Conservation (phyloP, 2,329 filamentous ascomycete genomes). For the Cladosporium sp. region DNA sequence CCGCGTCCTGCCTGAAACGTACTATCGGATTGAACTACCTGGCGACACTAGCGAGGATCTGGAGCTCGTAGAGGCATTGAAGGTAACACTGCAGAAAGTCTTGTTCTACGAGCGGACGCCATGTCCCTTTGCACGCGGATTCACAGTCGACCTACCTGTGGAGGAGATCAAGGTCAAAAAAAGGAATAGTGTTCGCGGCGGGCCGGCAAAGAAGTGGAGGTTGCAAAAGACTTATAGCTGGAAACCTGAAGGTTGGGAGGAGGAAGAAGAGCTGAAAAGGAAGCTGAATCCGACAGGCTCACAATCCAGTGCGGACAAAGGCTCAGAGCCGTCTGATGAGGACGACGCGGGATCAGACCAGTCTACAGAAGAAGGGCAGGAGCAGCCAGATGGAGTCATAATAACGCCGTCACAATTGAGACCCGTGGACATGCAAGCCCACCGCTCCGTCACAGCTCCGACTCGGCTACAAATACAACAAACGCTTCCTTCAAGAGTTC, state of each 20-base stretch:
- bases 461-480: slow-evolving; percentile 42
- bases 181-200: slow-evolving; percentile 64
- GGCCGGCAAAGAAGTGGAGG: slow-evolving; percentile 49
- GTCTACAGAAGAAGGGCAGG: not conserved
- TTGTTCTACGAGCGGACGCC: slow-evolving; percentile 82
- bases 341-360: not conserved
- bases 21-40: slow-evolving; percentile 86
- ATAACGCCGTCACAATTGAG: not conserved
- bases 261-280: slow-evolving; percentile 11
- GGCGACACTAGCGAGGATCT: slow-evolving; percentile 60
- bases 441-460: slow-evolving; percentile 35
- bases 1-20: slow-evolving; percentile 75
- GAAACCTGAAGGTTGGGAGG: slow-evolving; percentile 40
- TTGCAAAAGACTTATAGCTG: slow-evolving; percentile 42
- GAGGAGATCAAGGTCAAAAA: slow-evolving; percentile 57
- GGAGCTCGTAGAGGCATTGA: slow-evolving; percentile 61
- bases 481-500: slow-evolving; percentile 38
- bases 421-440: not conserved
- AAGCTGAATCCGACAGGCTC: not conserved
- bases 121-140: slow-evolving; percentile 77
- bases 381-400: not conserved
- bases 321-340: not conserved
- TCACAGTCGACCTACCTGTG: slow-evolving; percentile 70
- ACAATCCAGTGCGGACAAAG: not conserved
- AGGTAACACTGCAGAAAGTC: slow-evolving; percentile 65